Conservation (phyloP, 192 early-diverging fungal species). For the Fimicolochytrium jonesii region DNA sequence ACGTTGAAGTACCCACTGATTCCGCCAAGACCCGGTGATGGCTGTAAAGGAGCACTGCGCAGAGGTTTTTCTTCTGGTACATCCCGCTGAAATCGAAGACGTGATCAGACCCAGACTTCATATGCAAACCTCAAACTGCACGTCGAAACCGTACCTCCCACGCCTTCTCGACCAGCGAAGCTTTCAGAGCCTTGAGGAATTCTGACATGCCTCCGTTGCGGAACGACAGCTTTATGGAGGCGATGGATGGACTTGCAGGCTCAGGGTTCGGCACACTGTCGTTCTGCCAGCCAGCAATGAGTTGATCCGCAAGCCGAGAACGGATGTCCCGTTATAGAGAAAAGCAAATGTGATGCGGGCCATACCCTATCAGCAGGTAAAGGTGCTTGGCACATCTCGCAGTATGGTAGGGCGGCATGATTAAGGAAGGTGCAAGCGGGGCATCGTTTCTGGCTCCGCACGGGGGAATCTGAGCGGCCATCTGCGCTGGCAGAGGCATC, state of each 20-base stretch:
- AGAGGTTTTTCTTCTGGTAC: no score
- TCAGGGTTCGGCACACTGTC: no score
- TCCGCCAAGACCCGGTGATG: conserved; percentile 33
- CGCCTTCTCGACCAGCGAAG: conserved; percentile 51
- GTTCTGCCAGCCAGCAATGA: no score
- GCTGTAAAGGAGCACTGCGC: no score
- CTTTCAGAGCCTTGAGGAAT: conserved; percentile 63
- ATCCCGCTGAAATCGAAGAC: no score
- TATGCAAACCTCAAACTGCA: background rate
- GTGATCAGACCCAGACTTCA: background rate
- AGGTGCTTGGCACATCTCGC: conserved; percentile 80
- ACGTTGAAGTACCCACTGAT: conserved; percentile 37
- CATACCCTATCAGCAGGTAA: no score
- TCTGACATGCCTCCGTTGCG: conserved; percentile 60
- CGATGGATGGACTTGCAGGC: no score
- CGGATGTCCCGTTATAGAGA: no score
- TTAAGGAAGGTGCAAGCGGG: conserved; percentile 86
- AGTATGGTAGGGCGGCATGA: conserved; percentile 69
- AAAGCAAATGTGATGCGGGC: no score
- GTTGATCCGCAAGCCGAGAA: no score
- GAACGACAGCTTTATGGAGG: conserved; percentile 60
- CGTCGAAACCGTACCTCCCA: conserved; percentile 57
- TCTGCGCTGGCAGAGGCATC: no score
- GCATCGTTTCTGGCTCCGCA: conserved; percentile 46
- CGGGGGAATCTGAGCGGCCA: conserved; percentile 4